Base-by-base conservation (phyloP, 441 rosid species). In the Gossypium trilobum region DNA sequence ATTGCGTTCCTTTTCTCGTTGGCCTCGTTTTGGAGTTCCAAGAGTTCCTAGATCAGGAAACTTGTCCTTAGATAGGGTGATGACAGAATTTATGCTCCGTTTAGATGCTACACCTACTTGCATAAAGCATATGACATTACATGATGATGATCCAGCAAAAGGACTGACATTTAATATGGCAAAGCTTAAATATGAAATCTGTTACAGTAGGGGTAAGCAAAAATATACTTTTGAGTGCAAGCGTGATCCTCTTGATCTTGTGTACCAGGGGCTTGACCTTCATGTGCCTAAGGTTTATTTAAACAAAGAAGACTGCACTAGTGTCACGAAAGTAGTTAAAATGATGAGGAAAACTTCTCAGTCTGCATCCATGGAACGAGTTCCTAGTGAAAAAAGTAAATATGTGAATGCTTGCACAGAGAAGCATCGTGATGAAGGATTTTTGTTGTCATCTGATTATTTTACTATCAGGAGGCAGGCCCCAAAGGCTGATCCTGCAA, bases 81-180 rank as follows among this genome's bases (percentile, higher is more conserved):
- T 96, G 89, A 96, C 96, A 13, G 99, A 96, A 79, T 93, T 96
- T 82, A 89, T 87, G 93, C 87, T 96, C 72, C 97, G 99, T 44
- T 57, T 96, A 67, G 98, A 93, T 85, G 84, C 84, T 76, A 78
- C 97, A 7, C 98, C 97, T 78, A 58, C 87, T 77, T 68, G 85
- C 74, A 76, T 96, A 78, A 91, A 85, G 72, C 83, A 96, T 80
- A 83, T 88, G 82, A 88, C 99, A 29, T 80, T 93, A 80, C 89
- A 88, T 82, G 88, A 85, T 72, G 98, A 91, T 82, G 98, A 96
- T 81, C 97, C 96, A 71, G 95, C 99, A 74, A 91, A 87, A 76
- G 97, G 99, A 68, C 81, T 96, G 78, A 88, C 87, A 55, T 85
- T 93, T 86, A 83, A 68, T 71, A 87, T 93, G 95, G 58, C 87